Percentiles rank a stretch among this genome's conserved stretches.
These are phyloP conservation scores for Waltiozyma sp. DNA, from an alignment of 1,139 yeast genomes.

Conservation along the genomic window DNA sequence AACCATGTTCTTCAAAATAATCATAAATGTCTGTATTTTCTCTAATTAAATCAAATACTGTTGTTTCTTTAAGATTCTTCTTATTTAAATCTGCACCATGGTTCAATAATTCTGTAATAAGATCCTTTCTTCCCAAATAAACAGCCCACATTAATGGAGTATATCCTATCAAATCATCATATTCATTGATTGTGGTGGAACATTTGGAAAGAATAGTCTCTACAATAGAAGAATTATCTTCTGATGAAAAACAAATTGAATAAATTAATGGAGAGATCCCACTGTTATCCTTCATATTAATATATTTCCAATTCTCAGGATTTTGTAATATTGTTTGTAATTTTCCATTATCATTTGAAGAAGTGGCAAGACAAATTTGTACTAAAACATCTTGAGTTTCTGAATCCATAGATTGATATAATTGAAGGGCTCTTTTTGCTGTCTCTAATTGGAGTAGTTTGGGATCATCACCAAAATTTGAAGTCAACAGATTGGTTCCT, in stretches of 20 bases:
- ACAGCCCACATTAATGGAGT: conserved; percentile 43
- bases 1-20: conserved; percentile 28
- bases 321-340: conserved; percentile 12
- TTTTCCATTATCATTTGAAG: conserved; percentile 39
- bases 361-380: conserved; percentile 34
- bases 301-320: conserved; percentile 24
- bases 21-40: conserved; percentile 27
- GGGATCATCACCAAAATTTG: conserved; percentile 24
- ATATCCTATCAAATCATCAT: conserved; percentile 29
- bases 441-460: conserved; percentile 32
- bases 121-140: conserved; percentile 23
- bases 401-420: conserved; percentile 12
- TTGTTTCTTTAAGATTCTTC: conserved; percentile 21
- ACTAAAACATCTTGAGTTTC: conserved; percentile 21
- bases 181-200: conserved; percentile 18
- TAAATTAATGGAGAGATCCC: conserved; percentile 43
- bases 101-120: conserved; percentile 27
- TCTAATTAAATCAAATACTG: conserved; percentile 27
- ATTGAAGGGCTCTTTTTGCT: conserved; percentile 33
- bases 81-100: conserved; percentile 29
- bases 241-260: conserved; percentile 40
- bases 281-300: conserved; percentile 24
- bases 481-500: not conserved
- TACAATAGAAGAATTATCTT: conserved; percentile 23
- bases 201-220: conserved; percentile 10